Evolutionary conservation across 331 rosid species (phyloP), one percentile per base, ranked within the genome.

Genomic region (Acacia pycnantha): DNA sequence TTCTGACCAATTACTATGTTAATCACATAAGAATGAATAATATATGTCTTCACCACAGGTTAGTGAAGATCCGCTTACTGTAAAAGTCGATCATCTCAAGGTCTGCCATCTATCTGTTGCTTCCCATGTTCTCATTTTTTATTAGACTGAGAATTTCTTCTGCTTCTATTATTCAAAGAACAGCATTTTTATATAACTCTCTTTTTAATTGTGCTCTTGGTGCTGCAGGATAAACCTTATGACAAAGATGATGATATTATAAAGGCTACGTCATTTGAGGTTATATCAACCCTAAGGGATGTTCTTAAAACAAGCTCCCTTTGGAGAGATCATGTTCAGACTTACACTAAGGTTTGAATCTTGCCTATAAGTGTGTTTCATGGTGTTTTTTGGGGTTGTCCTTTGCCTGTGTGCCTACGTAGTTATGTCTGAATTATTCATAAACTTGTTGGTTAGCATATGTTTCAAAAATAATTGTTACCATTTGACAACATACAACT

Each of bases 61-160:
- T 70, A 90, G 87, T 21, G 97, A 94, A 91, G 95, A 94, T n/a
- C 99, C 98, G 1, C 94, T 96, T 69, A 94, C 99, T 19, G 98
- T 96, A 70, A 92, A 96, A 91, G 99, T 96, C 70, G 99, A 96
- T 87, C 99, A 96, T 90, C 97, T 94, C 86, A 96, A 96, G 98
- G 99, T 79, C 87, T 40, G 91, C 15, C 71, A 59, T 69, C 74
- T 76, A 46, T 76, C 4, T 40, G 71, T 69, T 70, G 71, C 72
- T 68, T 85, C 75, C 40, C 47, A 26, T 51, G 72, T 40, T 77
- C 40, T 58, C n/a, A 73, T 82, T 76, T 50, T 83, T 4, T 62
- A 12, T 68, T 43, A 50, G 44, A 72, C 47, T 77, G 76, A 51
- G 51, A 69, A n/a, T 76, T 47, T 85, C 58, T 72, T 78, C 70